Conservation (phyloP, 306 rosid species). For the Parietaria judaica region DNA sequence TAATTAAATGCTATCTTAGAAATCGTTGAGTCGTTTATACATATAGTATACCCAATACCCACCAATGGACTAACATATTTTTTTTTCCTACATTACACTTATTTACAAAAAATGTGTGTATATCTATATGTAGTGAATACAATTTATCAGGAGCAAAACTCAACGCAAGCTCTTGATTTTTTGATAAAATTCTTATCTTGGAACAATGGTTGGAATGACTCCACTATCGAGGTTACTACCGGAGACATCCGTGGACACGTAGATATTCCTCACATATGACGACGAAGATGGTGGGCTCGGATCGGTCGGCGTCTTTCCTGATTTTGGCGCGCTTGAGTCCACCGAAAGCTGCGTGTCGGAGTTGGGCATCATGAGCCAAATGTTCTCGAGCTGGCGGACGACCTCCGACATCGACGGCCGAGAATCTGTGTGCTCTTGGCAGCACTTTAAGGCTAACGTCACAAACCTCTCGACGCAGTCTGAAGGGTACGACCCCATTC, state of each 20-base stretch:
- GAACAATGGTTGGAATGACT: conserved; percentile 63
- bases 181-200: conserved; percentile 46
- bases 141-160: not conserved
- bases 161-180: not conserved
- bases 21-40: too few species aligned
- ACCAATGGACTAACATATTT: too few species aligned
- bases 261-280: conserved; percentile 34
- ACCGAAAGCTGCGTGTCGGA: conserved; percentile 32
- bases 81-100: not conserved
- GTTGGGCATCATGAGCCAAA: conserved; percentile 60
- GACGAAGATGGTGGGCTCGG: conserved; percentile 48
- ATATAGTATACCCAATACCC: too few species aligned
- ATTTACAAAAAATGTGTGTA: not conserved
- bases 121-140: not conserved
- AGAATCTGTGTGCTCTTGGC: conserved; percentile 60
- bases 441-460: conserved; percentile 63
- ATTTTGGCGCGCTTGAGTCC: conserved; percentile 15
- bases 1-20: too few species aligned
- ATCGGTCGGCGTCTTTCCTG: conserved; percentile 27
- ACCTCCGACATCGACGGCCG: conserved; percentile 83
- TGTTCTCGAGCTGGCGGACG: conserved; percentile 68
- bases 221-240: conserved; percentile 84
- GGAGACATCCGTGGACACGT: conserved; percentile 53
- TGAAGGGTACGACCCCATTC: conserved; percentile 77
- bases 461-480: conserved; percentile 61